Evolutionary conservation across 768 basidiomycete species (phyloP).

Genomic region (Gloeopeniophorella convolvens): DNA sequence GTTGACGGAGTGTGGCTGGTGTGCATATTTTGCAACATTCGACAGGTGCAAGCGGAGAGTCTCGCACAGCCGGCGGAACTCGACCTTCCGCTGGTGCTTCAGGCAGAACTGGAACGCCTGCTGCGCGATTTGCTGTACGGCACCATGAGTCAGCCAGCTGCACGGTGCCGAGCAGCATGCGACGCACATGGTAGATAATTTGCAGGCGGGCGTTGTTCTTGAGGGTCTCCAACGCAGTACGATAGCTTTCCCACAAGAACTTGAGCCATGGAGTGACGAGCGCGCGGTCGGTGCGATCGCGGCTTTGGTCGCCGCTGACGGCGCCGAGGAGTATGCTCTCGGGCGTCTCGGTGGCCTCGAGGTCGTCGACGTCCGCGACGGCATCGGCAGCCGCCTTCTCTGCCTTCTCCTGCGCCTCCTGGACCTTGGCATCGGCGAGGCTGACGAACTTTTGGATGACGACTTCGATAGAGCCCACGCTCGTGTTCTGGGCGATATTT

Average conservation of each 20-base stretch:
- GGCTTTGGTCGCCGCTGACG: slow-evolving; percentile 84
- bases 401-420: slow-evolving; percentile 82
- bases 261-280: slow-evolving; percentile 97
- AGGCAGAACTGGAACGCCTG: slow-evolving; percentile 98
- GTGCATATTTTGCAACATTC: slow-evolving; percentile 92
- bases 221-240: slow-evolving; percentile 89
- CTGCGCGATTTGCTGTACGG: slow-evolving; percentile 78
- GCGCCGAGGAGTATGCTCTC: slow-evolving; percentile 87
- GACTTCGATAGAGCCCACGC: slow-evolving; percentile 83
- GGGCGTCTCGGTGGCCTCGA: slow-evolving; percentile 93
- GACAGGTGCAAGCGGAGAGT: slow-evolving; percentile 90
- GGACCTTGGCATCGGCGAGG: slow-evolving; percentile 74
- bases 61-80: slow-evolving; percentile 95
- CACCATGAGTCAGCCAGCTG: background rate
- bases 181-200: slow-evolving; percentile 81
- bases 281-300: slow-evolving; percentile 90
- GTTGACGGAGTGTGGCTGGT: slow-evolving; percentile 92
- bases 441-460: slow-evolving; percentile 85
- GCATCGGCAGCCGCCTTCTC: slow-evolving; percentile 56
- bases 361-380: slow-evolving; percentile 81
- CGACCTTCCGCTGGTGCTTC: slow-evolving; percentile 88
- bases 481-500: slow-evolving; percentile 93
- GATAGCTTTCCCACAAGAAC: slow-evolving; percentile 98
- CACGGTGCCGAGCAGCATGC: background rate
- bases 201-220: slow-evolving; percentile 95